Percentiles rank a stretch among this genome's conserved stretches.
Evolutionary conservation across 169 alveolate genomes (phyloP).

Genomic region (Plasmodium gaboni): DNA sequence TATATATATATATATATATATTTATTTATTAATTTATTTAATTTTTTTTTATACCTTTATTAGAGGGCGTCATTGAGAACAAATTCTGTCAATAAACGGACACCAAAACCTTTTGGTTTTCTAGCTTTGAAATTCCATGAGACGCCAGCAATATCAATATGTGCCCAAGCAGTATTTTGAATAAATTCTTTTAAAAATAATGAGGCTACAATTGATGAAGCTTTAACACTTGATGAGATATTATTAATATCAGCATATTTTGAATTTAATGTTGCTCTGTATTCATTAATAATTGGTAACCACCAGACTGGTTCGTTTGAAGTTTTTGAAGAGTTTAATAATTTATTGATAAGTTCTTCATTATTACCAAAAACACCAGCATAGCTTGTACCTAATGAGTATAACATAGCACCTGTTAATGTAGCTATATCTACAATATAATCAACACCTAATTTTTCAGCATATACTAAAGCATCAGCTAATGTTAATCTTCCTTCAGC

Average conservation of each 20-base stretch:
- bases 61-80: slow-evolving; percentile 30
- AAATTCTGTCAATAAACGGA: slow-evolving; percentile 81
- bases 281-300: slow-evolving; percentile 91
- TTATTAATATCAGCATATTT: slow-evolving; percentile 93
- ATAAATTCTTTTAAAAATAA: slow-evolving; percentile 94
- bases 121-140: slow-evolving; percentile 83
- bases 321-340: slow-evolving; percentile 77
- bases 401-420: slow-evolving; percentile 94
- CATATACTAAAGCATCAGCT: slow-evolving; percentile 97
- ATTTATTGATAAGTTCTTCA: slow-evolving; percentile 76
- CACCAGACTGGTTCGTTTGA: slow-evolving; percentile 92
- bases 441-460: slow-evolving; percentile 90
- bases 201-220: slow-evolving; percentile 93
- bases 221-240: slow-evolving; percentile 83
- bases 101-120: slow-evolving; percentile 91
- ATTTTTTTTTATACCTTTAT: not conserved
- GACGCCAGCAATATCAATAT: slow-evolving; percentile 97
- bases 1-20: not conserved
- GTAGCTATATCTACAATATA: slow-evolving; percentile 95
- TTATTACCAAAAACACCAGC: slow-evolving; percentile 86
- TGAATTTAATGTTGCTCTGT: slow-evolving; percentile 85
- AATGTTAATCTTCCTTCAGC: slow-evolving; percentile 98
- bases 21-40: not conserved
- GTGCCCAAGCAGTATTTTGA: slow-evolving; percentile 93
- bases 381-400: slow-evolving; percentile 90